Percentiles rank a stretch among this genome's conserved stretches.
Evolutionary conservation across 148 eudicot species (phyloP).

Genomic region (Diospyros lotus): DNA sequence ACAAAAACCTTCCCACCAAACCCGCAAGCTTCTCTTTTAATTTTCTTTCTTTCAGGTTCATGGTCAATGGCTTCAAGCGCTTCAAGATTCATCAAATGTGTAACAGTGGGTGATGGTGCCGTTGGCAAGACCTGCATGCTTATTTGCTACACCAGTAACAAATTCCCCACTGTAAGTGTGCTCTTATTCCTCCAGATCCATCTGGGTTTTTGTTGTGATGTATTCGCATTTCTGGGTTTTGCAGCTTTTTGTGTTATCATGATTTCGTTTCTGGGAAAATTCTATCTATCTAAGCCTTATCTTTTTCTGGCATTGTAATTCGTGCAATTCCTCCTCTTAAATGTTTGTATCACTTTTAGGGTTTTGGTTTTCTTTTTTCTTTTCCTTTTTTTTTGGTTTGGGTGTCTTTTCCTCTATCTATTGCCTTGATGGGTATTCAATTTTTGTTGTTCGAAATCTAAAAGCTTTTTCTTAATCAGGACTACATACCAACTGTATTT

Average conservation of each 20-base stretch:
- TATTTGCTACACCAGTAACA: slow-evolving; percentile 79
- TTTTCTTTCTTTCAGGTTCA: slow-evolving; percentile 1
- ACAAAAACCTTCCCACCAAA: background rate
- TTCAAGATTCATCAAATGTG: slow-evolving; percentile 80
- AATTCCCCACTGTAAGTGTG: slow-evolving; percentile 70
- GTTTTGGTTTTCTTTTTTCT: background rate
- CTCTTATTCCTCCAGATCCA: background rate
- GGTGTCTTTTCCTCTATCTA: background rate
- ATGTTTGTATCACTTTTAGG: background rate
- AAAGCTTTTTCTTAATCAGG: slow-evolving; percentile 40
- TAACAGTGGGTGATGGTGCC: slow-evolving; percentile 89
- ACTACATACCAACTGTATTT: slow-evolving; percentile 94
- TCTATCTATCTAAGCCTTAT: background rate
- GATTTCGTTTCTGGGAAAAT: slow-evolving; percentile 6
- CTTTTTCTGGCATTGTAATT: slow-evolving; percentile 4
- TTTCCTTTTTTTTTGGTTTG: background rate
- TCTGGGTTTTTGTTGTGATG: slow-evolving; percentile 2
- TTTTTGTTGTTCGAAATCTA: slow-evolving; percentile 5
- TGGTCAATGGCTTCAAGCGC: slow-evolving; percentile 57
- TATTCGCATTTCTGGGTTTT: slow-evolving; percentile 19
- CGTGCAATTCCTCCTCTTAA: slow-evolving; percentile 1
- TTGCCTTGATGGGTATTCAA: slow-evolving; percentile 2
- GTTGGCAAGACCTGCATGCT: slow-evolving; percentile 87
- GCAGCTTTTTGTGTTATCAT: slow-evolving; percentile 21
- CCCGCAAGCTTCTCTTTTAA: background rate